phyloP scores from a whole-genome alignment of 2,329 filamentous ascomycete species.

The Colletotrichum magnum region DNA sequence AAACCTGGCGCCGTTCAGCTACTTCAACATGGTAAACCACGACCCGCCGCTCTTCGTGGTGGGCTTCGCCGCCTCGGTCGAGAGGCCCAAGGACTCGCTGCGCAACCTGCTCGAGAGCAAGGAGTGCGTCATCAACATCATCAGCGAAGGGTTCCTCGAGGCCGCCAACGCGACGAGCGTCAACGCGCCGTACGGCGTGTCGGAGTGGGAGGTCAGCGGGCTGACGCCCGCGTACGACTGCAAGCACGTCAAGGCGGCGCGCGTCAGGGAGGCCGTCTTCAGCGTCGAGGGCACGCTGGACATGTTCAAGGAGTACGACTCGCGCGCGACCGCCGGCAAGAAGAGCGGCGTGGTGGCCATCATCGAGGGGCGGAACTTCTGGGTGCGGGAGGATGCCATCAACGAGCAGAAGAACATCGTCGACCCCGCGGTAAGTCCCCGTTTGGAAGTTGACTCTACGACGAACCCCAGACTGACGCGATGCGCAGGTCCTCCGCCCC shows the following conservation, averaged over 20 bases:
- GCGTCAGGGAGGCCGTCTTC: constrained; percentile 88
- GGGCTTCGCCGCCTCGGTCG: constrained; percentile 61
- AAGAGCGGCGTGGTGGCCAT: constrained; percentile 82
- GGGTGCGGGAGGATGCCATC: constrained; percentile 90
- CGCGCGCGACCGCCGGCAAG: constrained; percentile 76
- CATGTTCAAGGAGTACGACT: constrained; percentile 83
- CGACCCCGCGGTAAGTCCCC: constrained; percentile 71
- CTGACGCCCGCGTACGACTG: constrained; percentile 78
- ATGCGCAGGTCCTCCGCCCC: constrained; percentile 75
- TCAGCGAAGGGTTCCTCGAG: constrained; percentile 87
- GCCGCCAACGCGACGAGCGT: constrained; percentile 87
- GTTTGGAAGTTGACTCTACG: constrained; percentile 44
- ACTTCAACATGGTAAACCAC: constrained; percentile 86
- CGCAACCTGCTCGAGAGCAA: constrained; percentile 78
- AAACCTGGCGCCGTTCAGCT: constrained; percentile 91
- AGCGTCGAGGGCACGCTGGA: constrained; percentile 86
- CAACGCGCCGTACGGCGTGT: constrained; percentile 82
- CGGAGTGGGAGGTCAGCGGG: constrained; percentile 75
- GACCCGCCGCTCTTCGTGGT: constrained; percentile 88
- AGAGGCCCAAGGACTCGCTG: constrained; percentile 82
- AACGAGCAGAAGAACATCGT: constrained; percentile 82
- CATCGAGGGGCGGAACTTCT: constrained; percentile 88
- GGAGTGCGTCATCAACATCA: constrained; percentile 90
- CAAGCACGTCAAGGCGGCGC: constrained; percentile 75
- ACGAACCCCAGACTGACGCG: too few relatives aligned